These are phyloP conservation scores for Carex myosuroides DNA, from an alignment of 176 grass and related monocot genomes.

Conservation along the genomic window DNA sequence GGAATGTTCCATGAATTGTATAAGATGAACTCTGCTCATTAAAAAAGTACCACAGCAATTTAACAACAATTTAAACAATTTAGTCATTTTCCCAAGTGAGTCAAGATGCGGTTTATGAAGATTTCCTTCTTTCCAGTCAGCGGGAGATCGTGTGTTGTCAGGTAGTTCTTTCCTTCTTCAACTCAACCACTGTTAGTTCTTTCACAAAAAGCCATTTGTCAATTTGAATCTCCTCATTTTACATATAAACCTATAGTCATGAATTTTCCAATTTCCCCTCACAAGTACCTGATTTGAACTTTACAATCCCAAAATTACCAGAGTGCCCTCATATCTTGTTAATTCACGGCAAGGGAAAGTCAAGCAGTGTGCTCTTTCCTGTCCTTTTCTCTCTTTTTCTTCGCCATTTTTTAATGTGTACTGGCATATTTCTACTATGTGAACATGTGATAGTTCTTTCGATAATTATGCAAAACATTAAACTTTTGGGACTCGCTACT, in stretches of 20 bases:
- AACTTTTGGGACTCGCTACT: neutral
- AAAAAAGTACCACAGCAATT: too few species aligned
- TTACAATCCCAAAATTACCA: neutral
- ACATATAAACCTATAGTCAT: neutral
- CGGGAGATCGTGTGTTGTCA: slow-evolving; percentile 51
- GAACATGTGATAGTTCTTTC: neutral
- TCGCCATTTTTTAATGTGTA: neutral
- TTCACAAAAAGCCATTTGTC: slow-evolving; percentile 33
- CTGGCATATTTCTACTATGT: neutral
- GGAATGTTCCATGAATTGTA: too few species aligned
- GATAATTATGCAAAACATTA: neutral
- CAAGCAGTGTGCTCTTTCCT: neutral
- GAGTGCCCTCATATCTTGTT: neutral
- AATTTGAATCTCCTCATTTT: neutral
- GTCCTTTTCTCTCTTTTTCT: neutral
- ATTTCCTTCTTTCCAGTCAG: slow-evolving; percentile 82
- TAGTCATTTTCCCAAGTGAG: slow-evolving; percentile 69
- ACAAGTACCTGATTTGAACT: neutral
- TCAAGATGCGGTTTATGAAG: slow-evolving; percentile 71
- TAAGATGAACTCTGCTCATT: too few species aligned
- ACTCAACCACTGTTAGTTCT: slow-evolving; percentile 46
- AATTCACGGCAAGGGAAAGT: neutral
- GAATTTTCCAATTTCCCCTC: neutral
- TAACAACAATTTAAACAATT: too few species aligned
- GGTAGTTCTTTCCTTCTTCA: slow-evolving; percentile 74